Percentiles rank a stretch among this genome's conserved stretches.
phyloP scores from a whole-genome alignment of 1,284 basidiomycete species.

The Ceratobasidium sp. region DNA sequence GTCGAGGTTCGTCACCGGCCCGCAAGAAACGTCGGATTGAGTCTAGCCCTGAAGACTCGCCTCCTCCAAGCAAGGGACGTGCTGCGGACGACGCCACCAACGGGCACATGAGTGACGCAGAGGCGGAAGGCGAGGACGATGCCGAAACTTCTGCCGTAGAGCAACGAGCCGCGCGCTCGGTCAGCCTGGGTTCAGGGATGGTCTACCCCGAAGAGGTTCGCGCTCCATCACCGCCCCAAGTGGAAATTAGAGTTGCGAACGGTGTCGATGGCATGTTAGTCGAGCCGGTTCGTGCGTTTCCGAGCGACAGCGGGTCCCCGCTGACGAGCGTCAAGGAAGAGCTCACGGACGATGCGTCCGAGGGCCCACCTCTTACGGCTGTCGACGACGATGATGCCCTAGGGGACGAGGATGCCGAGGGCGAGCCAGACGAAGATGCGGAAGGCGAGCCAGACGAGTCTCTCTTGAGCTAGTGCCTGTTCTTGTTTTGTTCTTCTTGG shows the following conservation, averaged over 20 bases:
- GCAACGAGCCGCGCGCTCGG: slow-evolving; percentile 22
- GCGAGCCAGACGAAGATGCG: slow-evolving; percentile 48
- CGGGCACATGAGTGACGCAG: slow-evolving; percentile 23
- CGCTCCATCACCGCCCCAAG: slow-evolving; percentile 1
- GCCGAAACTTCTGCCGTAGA: slow-evolving; percentile 11
- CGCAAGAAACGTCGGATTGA: slow-evolving; percentile 40
- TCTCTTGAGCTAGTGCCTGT: slow-evolving; percentile 9
- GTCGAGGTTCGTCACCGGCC: slow-evolving; percentile 17
- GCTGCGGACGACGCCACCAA: slow-evolving; percentile 48
- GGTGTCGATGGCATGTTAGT: slow-evolving; percentile 9
- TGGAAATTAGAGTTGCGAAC: not conserved
- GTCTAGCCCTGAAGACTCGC: slow-evolving; percentile 35
- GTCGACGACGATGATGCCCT: slow-evolving; percentile 54
- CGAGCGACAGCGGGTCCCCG: slow-evolving; percentile 23
- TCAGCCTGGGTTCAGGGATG: slow-evolving; percentile 40
- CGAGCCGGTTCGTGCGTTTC: slow-evolving; percentile 22
- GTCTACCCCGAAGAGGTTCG: slow-evolving; percentile 25
- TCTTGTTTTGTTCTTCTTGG: slow-evolving; percentile 4
- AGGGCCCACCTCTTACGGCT: slow-evolving; percentile 45
- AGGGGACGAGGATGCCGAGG: slow-evolving; percentile 55
- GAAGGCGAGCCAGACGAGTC: slow-evolving; percentile 57
- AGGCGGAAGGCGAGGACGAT: slow-evolving; percentile 43
- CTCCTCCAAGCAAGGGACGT: slow-evolving; percentile 40
- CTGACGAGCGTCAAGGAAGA: slow-evolving; percentile 42
- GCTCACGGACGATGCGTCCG: slow-evolving; percentile 47